Evolutionary conservation across 2,329 filamentous ascomycete genomes (phyloP).

Genomic region (Penicillium sp.): DNA sequence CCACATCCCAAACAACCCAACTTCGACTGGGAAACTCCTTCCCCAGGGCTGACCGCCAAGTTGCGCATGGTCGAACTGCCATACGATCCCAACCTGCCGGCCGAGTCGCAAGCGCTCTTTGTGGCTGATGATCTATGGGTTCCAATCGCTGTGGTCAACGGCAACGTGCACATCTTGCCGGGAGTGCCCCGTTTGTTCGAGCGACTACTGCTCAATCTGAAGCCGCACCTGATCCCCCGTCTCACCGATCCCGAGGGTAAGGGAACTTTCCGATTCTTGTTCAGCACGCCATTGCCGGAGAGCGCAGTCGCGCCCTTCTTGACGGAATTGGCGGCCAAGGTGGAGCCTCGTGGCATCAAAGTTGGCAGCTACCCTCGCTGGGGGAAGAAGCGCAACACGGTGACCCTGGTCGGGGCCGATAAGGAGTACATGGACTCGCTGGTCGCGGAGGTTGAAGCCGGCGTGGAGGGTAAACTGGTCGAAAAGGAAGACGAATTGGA

Average conservation of each 20-base stretch:
- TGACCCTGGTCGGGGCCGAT: constrained; percentile 78
- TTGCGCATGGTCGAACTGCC: constrained; percentile 87
- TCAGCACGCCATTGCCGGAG: constrained; percentile 83
- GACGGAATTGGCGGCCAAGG: constrained; percentile 68
- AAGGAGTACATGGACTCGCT: constrained; percentile 70
- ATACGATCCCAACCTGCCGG: constrained; percentile 59
- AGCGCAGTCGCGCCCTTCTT: constrained; percentile 78
- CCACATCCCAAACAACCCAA: constrained; percentile 65
- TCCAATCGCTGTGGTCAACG: constrained; percentile 79
- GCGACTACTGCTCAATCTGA: constrained; percentile 68
- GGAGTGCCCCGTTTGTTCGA: constrained; percentile 84
- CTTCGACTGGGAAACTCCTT: constrained; percentile 81
- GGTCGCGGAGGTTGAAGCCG: constrained; percentile 68
- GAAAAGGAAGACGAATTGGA: constrained; percentile 66
- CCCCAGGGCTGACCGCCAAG: constrained; percentile 70
- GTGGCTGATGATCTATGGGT: constrained; percentile 81
- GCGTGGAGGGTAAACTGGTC: constrained; percentile 67
- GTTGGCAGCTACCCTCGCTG: constrained; percentile 93
- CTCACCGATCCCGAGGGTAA: constrained; percentile 75
- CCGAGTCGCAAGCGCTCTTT: constrained; percentile 71
- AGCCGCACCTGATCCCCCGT: constrained; percentile 62
- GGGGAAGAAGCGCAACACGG: constrained; percentile 81
- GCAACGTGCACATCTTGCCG: constrained; percentile 87
- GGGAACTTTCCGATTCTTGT: constrained; percentile 69
- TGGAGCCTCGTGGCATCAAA: constrained; percentile 73